phyloP scores from a whole-genome alignment of 805 yeast genomes.

The Saturnispora hagleri region DNA sequence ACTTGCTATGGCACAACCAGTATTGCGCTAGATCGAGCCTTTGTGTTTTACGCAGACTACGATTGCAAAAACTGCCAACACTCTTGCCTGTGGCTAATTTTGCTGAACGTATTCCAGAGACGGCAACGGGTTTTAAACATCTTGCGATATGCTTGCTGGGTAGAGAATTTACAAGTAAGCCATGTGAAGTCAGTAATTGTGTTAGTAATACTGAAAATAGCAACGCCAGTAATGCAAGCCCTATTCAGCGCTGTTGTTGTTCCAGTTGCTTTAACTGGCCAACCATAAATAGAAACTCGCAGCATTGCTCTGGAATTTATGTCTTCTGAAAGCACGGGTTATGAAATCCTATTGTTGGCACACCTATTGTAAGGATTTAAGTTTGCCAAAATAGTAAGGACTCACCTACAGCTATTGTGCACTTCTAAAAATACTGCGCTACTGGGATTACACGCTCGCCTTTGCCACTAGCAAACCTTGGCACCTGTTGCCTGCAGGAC shows the following conservation, averaged over 20 bases:
- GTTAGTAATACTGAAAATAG: not conserved
- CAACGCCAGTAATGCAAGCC: not conserved
- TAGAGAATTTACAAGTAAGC: not conserved
- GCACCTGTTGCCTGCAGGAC: too few relatives aligned
- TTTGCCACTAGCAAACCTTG: too few relatives aligned
- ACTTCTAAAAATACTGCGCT: too few relatives aligned
- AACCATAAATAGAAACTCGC: not conserved
- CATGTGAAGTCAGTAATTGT: not conserved
- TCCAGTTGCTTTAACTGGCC: not conserved
- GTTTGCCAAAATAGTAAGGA: not conserved
- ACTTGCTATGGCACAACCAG: not conserved
- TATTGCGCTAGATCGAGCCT: too few relatives aligned
- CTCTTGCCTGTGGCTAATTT: too few relatives aligned
- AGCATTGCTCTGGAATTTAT: not conserved
- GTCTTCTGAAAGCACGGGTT: not conserved
- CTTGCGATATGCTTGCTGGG: too few relatives aligned
- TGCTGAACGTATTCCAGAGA: too few relatives aligned
- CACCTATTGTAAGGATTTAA: too few relatives aligned
- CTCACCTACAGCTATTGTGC: too few relatives aligned
- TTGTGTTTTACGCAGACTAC: not conserved
- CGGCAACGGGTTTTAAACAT: too few relatives aligned
- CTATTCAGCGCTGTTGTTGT: not conserved
- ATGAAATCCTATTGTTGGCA: not conserved
- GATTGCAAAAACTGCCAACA: not conserved
- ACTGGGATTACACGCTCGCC: too few relatives aligned